These are phyloP conservation scores for Phaeosphaeria sp. DNA, from an alignment of 2,329 filamentous ascomycete species.

Conservation along the genomic window DNA sequence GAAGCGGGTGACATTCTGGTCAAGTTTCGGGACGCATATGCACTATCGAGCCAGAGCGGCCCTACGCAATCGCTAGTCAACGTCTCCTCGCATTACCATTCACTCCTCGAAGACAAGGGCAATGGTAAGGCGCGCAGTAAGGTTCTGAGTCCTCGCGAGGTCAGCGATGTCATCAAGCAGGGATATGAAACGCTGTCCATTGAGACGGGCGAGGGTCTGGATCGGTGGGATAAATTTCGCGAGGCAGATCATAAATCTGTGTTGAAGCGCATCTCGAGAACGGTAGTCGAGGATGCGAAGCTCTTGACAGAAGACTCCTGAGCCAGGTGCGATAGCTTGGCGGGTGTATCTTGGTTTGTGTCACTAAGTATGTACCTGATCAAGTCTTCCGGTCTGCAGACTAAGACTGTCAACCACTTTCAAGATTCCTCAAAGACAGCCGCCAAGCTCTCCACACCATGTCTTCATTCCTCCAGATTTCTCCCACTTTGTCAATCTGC, in stretches of 20 bases:
- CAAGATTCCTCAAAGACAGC: neutral
- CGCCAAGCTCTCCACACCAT: neutral
- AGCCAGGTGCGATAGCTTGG: neutral
- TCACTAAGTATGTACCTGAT: neutral
- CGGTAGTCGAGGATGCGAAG: conserved; percentile 75
- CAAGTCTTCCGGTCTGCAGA: too few species aligned
- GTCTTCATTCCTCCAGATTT: neutral
- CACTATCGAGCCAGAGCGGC: conserved; percentile 48
- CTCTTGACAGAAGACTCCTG: conserved; percentile 47
- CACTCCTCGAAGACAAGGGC: conserved; percentile 71
- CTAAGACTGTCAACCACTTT: neutral
- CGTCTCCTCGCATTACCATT: conserved; percentile 85
- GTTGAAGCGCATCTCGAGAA: conserved; percentile 85
- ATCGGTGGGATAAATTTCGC: conserved; percentile 83
- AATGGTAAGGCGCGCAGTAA: conserved; percentile 61
- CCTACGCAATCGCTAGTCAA: conserved; percentile 85
- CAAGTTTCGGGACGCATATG: conserved; percentile 83
- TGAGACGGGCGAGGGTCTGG: conserved; percentile 83
- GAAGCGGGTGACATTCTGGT: conserved; percentile 84
- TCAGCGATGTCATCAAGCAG: conserved; percentile 91
- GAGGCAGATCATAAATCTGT: conserved; percentile 85
- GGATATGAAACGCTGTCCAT: conserved; percentile 96
- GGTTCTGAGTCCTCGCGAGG: conserved; percentile 80
- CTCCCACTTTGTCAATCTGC: neutral
- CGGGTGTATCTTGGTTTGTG: neutral